Conservation (phyloP, 192 early-diverging fungal genomes). For the Coemansia brasiliensis region DNA sequence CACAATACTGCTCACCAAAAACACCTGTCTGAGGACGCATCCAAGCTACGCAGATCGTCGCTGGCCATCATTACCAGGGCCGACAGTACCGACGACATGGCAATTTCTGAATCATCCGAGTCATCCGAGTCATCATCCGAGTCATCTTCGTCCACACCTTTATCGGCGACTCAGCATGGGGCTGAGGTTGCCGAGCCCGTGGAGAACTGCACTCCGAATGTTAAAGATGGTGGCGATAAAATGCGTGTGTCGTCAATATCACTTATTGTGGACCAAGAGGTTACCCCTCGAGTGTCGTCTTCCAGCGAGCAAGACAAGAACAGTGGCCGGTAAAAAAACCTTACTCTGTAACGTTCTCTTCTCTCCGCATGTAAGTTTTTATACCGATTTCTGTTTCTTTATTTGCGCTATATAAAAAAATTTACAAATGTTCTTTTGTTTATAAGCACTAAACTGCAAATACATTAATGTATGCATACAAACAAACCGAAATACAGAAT, state of each 20-base stretch:
- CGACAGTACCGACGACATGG: constrained; percentile 3
- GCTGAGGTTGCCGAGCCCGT: not conserved
- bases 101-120: constrained; percentile 1
- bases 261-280: constrained; percentile 18
- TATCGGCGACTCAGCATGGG: constrained; percentile 7
- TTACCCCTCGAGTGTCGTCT: not conserved
- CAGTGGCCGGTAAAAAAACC: constrained; percentile 3
- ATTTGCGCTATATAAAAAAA: not conserved
- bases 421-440: no score
- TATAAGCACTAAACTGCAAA: no score
- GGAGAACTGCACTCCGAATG: not conserved
- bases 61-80: constrained; percentile 16
- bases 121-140: constrained; percentile 1
- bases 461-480: no score
- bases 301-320: not conserved
- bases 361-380: not conserved
- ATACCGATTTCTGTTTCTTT: not conserved
- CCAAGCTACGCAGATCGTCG: constrained; percentile 21
- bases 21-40: constrained; percentile 7
- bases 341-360: not conserved
- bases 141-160: constrained; percentile 9
- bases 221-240: not conserved
- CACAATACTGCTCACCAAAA: constrained; percentile 1
- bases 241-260: constrained; percentile 37
- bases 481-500: no score